Percentiles rank a stretch among this genome's conserved stretches.
phyloP scores from a whole-genome alignment of 2,329 filamentous ascomycete species.

The Celoporthe dispersa region DNA sequence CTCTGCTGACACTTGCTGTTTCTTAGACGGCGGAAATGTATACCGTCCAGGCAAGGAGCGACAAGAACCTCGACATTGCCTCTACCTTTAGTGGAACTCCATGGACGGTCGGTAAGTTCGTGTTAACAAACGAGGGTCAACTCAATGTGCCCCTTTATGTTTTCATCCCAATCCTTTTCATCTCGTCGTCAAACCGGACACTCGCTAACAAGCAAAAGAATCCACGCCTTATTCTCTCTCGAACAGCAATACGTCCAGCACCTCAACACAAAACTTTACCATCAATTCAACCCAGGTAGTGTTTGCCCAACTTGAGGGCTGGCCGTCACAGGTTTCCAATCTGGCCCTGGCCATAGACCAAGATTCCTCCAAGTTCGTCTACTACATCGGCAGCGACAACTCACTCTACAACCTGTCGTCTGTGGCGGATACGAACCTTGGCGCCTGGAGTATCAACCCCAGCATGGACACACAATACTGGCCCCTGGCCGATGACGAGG shows the following conservation, averaged over 20 bases:
- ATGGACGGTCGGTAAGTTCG: conserved; percentile 10
- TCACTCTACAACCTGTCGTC: conserved; percentile 2
- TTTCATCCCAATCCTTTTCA: neutral
- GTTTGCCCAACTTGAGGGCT: neutral
- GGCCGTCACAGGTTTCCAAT: neutral
- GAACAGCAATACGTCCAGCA: conserved; percentile 15
- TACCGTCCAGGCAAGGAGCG: conserved; percentile 11
- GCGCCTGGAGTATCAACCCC: conserved; percentile 8
- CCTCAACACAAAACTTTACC: conserved; percentile 18
- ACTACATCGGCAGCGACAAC: conserved; percentile 19
- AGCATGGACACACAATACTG: conserved; percentile 14
- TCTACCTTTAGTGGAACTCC: neutral
- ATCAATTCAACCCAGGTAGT: neutral
- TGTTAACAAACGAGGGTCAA: neutral
- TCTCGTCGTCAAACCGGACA: too few relatives aligned
- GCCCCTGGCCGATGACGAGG: conserved; percentile 12
- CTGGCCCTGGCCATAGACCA: conserved; percentile 15
- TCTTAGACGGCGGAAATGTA: conserved; percentile 10
- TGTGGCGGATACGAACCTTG: conserved; percentile 1
- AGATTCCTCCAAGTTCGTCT: conserved; percentile 8
- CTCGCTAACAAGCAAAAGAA: conserved; percentile 1
- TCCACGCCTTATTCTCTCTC: conserved; percentile 9
- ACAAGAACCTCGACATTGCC: conserved; percentile 13
- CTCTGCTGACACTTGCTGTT: neutral
- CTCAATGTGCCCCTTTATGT: neutral